Conservation (phyloP, 2,329 filamentous ascomycete species). For the Aspergillus alliaceus region DNA sequence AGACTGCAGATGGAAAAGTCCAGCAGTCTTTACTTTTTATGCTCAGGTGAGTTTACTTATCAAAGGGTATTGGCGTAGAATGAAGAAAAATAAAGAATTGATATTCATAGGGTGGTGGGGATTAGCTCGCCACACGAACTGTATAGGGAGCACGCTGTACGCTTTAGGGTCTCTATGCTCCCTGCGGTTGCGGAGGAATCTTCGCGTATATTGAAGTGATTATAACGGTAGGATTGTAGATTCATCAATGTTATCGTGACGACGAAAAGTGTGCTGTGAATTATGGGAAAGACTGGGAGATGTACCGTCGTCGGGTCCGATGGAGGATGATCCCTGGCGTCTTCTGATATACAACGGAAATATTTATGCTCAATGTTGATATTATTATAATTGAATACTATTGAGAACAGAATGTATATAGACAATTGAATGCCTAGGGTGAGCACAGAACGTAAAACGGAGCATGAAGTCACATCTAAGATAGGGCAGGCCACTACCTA, state of each 20-base stretch:
- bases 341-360: not conserved
- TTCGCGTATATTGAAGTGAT: not conserved
- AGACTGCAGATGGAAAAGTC: not conserved
- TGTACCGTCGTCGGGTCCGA: not conserved
- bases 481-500: slow-evolving; percentile 15
- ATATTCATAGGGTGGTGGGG: not conserved
- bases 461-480: not conserved
- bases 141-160: not conserved
- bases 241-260: not conserved
- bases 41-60: not conserved
- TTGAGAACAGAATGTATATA: too few relatives aligned
- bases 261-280: not conserved
- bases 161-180: not conserved
- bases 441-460: not conserved
- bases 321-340: not conserved
- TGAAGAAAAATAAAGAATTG: not conserved
- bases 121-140: not conserved
- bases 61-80: not conserved
- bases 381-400: too few relatives aligned
- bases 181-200: not conserved
- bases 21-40: not conserved
- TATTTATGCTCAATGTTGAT: too few relatives aligned
- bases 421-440: too few relatives aligned
- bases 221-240: not conserved
- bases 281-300: not conserved